Base-by-base conservation (phyloP, 2,329 filamentous ascomycete genomes). In the Teratosphaeria pseudoeucalypti region DNA sequence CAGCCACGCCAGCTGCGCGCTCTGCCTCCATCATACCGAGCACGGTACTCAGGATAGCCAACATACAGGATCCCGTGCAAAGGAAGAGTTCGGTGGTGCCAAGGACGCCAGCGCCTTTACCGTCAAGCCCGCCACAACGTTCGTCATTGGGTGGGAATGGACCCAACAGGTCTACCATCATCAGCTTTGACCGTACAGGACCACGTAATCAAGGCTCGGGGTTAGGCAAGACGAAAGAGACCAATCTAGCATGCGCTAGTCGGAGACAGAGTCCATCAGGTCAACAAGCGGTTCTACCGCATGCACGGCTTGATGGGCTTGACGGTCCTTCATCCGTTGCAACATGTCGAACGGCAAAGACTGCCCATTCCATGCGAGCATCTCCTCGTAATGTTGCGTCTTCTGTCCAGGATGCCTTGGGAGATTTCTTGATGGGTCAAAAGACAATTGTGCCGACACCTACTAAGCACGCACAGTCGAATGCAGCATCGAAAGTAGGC, bases 131-230 rank as follows among this genome's bases (percentile, higher is more conserved):
- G 9, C 56, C 58, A 16, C 12, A 52, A 37, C 49, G 27, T 32
- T 14, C 34, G 27, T 57, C 26, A 34, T 37, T 58, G 27, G 55
- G 57, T 27, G 57, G 54, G 29, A 53, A 43, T 29, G 54, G 57
- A 23, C 37, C 62, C 11, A 63, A 62, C 9, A 71, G 70, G 39
- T 56, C 66, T 16, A 64, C 63, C 2, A 63, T 71, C 58, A 66
- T 72, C 27, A 60, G 55, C 23, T 72, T 71, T 27, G 62, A 62
- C 47, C 63, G 63, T n/a, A 52, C 58, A 9, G 70, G 70, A 9
- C 70, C 70, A 6, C 67, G 62, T 3, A 73, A 73, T 55, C 71
- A 72, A 59, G 70, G 71, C 55, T 43, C 49, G 1, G n/a, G 19
- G 11, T 63, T 58, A 16, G 55, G 34, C 3, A 57, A 59, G 39